Percentiles rank a stretch among this genome's conserved stretches.
phyloP scores from a whole-genome alignment of 2,329 filamentous ascomycete genomes.

The Meredithiella fracta region DNA sequence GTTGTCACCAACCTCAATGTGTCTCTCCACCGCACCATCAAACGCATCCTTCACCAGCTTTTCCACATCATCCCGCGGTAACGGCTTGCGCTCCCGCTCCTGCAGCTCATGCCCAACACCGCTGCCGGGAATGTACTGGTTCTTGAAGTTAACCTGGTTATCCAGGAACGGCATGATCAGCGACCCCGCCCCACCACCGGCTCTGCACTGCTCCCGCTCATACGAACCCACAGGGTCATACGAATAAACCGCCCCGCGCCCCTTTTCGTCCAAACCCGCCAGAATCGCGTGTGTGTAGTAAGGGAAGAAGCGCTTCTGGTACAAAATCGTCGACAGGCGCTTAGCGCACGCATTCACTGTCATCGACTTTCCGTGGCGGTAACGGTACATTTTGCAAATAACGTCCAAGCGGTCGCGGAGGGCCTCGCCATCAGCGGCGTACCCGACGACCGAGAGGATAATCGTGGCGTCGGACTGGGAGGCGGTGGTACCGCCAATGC shows the following conservation, averaged over 20 bases:
- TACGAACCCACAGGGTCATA: constrained; percentile 98
- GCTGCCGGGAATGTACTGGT: constrained; percentile 82
- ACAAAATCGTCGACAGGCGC: constrained; percentile 85
- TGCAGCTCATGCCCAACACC: constrained; percentile 67
- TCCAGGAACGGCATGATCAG: constrained; percentile 98
- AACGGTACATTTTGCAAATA: constrained; percentile 97
- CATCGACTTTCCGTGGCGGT: constrained; percentile 96
- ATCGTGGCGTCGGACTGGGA: constrained; percentile 74
- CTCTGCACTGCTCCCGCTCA: constrained; percentile 89
- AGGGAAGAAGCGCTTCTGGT: constrained; percentile 95
- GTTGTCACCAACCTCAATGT: constrained; percentile 95
- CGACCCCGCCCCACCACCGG: constrained; percentile 78
- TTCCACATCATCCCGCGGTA: constrained; percentile 61
- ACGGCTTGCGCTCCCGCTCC: constrained; percentile 51
- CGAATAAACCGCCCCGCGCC: constrained; percentile 83
- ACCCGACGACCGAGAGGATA: constrained; percentile 85
- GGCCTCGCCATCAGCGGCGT: constrained; percentile 85
- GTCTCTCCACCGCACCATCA: constrained; percentile 91
- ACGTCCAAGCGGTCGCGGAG: constrained; percentile 87
- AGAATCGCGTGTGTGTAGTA: constrained; percentile 96
- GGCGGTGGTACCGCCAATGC: constrained; percentile 79
- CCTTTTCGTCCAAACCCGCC: constrained; percentile 85
- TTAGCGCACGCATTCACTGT: constrained; percentile 87
- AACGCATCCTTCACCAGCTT: constrained; percentile 91
- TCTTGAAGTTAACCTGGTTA: constrained; percentile 99